These are phyloP conservation scores for Candida endomychidarum DNA, from an alignment of 805 yeast species.

Conservation along the genomic window DNA sequence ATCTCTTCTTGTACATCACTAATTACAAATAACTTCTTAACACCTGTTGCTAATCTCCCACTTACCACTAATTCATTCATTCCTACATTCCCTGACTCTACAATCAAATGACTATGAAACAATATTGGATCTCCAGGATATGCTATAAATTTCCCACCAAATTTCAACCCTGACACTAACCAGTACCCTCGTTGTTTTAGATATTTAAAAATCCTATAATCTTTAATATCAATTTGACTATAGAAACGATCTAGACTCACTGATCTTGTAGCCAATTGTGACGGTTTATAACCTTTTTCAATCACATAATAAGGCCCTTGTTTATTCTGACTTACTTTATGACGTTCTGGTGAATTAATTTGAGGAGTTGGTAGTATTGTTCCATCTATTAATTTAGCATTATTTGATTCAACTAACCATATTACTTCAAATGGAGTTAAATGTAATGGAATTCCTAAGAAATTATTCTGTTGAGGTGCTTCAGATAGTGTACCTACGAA, in stretches of 20 bases:
- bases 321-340: conserved; percentile 4
- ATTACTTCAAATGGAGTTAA: conserved; percentile 70
- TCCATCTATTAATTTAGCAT: conserved; percentile 10
- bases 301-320: conserved; percentile 3
- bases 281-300: conserved; percentile 2
- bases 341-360: conserved; percentile 6
- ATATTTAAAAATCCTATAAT: conserved; percentile 12
- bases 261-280: neutral
- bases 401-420: conserved; percentile 52
- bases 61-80: conserved; percentile 63
- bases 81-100: conserved; percentile 43
- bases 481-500: conserved; percentile 80
- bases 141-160: conserved; percentile 86
- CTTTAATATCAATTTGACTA: conserved; percentile 2
- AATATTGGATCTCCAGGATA: conserved; percentile 95
- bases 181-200: conserved; percentile 49
- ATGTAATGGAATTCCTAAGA: conserved; percentile 79
- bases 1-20: conserved; percentile 26
- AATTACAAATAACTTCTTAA: conserved; percentile 79
- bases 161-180: conserved; percentile 81
- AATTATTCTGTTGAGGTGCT: conserved; percentile 93
- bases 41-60: conserved; percentile 92
- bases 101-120: conserved; percentile 84
- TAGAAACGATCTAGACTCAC: conserved; percentile 4
- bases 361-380: conserved; percentile 3